Evolutionary conservation across 495 filamentous ascomycete genomes (phyloP).

Genomic region (Pyronema omphalodes): DNA sequence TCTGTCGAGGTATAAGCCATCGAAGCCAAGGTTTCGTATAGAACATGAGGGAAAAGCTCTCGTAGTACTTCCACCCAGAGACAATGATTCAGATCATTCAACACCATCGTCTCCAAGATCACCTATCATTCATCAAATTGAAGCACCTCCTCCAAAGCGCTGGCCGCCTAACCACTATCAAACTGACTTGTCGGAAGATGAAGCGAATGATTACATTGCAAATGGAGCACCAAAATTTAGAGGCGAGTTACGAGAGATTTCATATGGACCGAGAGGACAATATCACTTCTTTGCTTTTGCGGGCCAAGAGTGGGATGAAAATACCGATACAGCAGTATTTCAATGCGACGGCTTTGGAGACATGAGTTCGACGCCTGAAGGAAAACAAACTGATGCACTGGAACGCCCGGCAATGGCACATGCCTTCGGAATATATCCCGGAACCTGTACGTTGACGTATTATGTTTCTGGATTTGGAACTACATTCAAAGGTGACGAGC

Average conservation of each 20-base stretch:
- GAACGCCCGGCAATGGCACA: constrained; percentile 33
- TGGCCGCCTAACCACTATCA: constrained; percentile 10
- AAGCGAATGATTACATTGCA: constrained; percentile 19
- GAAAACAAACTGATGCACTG: constrained; percentile 25
- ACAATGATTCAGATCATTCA: constrained; percentile 9
- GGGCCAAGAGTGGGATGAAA: constrained; percentile 24
- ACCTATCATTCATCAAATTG: constrained; percentile 16
- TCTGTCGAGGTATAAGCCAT: constrained; percentile 15
- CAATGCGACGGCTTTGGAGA: constrained; percentile 24
- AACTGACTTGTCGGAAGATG: constrained; percentile 15
- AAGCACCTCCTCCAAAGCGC: constrained; percentile 1
- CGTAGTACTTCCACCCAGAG: constrained; percentile 18
- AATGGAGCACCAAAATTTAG: constrained; percentile 21
- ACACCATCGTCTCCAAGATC: constrained; percentile 19
- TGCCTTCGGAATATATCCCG: constrained; percentile 30
- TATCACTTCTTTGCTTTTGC: constrained; percentile 21
- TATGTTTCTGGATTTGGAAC: constrained; percentile 26
- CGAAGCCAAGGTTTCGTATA: constrained; percentile 16
- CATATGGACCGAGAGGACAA: constrained; percentile 19
- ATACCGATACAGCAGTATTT: constrained; percentile 20
- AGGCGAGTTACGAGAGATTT: constrained; percentile 19
- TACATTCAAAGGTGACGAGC: constrained; percentile 13
- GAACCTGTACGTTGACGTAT: constrained; percentile 30
- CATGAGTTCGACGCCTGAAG: constrained; percentile 23
- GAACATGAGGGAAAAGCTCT: constrained; percentile 21